Percentiles rank a stretch among this genome's conserved stretches.
phyloP scores from a whole-genome alignment of 73 alveolate species.

The Tetrahymena elliotti region DNA sequence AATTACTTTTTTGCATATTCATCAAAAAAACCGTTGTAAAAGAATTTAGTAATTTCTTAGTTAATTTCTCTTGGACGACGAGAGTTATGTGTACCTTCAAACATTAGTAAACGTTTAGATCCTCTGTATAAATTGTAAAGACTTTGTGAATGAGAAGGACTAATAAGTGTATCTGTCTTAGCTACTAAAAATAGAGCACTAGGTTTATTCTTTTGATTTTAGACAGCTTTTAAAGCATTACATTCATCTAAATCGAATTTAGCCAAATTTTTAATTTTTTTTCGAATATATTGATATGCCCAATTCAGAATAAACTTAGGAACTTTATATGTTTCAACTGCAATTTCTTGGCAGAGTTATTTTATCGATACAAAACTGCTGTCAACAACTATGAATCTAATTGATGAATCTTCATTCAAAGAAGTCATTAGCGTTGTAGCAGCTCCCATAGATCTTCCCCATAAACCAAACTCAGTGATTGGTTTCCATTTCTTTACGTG shows the following conservation, averaged over 20 bases:
- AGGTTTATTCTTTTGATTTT: neutral
- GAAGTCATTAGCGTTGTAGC: slow-evolving; percentile 76
- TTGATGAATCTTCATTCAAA: neutral
- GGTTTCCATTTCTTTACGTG: slow-evolving; percentile 57
- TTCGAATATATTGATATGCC: neutral
- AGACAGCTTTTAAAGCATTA: neutral
- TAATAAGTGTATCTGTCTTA: neutral
- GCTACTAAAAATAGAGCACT: neutral
- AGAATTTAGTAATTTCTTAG: neutral
- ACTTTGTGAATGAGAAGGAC: neutral
- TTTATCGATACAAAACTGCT: neutral
- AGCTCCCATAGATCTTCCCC: slow-evolving; percentile 98
- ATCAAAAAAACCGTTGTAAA: neutral
- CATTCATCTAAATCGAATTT: neutral
- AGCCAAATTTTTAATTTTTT: neutral
- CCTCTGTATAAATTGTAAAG: neutral
- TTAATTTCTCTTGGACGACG: neutral
- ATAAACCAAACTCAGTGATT: slow-evolving; percentile 69
- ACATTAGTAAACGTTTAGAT: neutral
- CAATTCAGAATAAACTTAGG: neutral
- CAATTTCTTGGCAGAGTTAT: neutral
- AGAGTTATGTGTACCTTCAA: neutral
- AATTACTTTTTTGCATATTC: neutral
- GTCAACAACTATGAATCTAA: neutral
- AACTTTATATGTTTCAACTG: neutral